Conservation (phyloP, 176 grass and related monocot species). For the Aegilops longissima region DNA sequence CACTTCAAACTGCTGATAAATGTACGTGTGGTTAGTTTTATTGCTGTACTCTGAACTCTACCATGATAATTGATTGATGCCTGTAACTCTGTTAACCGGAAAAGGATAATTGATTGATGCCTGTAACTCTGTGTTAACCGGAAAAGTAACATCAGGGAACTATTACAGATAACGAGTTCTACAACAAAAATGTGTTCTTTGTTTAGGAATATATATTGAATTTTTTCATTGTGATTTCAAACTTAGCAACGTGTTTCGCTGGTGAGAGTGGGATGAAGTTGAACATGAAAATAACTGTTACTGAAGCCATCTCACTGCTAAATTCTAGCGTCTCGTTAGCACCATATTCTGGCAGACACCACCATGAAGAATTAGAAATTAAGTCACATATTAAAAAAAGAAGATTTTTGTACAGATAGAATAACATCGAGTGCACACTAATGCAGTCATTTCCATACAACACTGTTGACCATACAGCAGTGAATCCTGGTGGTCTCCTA, state of each 20-base stretch:
- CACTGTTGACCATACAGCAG: neutral
- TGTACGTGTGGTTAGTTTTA: slow-evolving; percentile 24
- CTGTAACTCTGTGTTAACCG: neutral
- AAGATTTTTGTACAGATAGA: no score
- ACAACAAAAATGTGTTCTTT: neutral
- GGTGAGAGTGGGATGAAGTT: neutral
- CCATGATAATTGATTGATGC: neutral
- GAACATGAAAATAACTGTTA: neutral
- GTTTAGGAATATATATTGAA: neutral
- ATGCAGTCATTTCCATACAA: slow-evolving; percentile 16
- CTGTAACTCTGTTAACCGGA: neutral
- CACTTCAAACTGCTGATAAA: slow-evolving; percentile 15
- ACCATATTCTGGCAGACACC: neutral
- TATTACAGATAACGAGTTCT: neutral
- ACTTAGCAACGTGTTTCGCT: neutral
- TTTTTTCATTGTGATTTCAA: neutral
- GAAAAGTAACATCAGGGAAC: neutral
- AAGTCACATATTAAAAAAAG: neutral
- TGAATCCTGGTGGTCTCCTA: neutral
- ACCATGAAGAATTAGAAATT: neutral
- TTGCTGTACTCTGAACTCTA: slow-evolving; percentile 7
- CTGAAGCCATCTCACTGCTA: neutral
- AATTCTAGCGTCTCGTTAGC: neutral
- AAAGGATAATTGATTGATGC: neutral
- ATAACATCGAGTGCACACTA: slow-evolving; percentile 8